A percentile compares a stretch with the other conserved stretches of the same genome.
These are phyloP conservation scores for Nemophila menziesii DNA, from an alignment of 257 asterid genomes.

Conservation along the genomic window DNA sequence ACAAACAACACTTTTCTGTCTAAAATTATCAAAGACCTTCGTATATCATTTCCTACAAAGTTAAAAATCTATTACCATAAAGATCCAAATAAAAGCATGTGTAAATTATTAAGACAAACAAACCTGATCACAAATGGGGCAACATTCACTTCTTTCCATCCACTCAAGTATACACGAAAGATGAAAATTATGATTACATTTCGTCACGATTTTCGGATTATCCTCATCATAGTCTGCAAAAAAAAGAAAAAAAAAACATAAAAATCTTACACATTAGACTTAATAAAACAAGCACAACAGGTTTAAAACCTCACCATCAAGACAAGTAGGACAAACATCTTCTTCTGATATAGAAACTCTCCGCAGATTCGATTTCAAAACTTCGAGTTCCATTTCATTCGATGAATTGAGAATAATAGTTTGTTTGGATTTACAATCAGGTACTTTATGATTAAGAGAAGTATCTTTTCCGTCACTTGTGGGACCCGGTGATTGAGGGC, in stretches of 20 bases:
- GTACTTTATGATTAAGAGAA: slow-evolving; percentile 21
- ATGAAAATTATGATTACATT: slow-evolving; percentile 75
- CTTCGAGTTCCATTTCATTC: slow-evolving; percentile 27
- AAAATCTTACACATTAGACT: neutral
- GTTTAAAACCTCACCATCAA: slow-evolving; percentile 68
- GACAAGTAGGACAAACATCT: slow-evolving; percentile 75
- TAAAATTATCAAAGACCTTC: slow-evolving; percentile 27
- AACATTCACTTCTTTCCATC: slow-evolving; percentile 73
- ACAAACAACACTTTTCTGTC: neutral
- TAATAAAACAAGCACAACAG: neutral
- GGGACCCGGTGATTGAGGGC: slow-evolving; percentile 18
- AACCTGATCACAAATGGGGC: slow-evolving; percentile 75
- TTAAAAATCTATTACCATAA: slow-evolving; percentile 1
- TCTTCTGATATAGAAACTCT: slow-evolving; percentile 27
- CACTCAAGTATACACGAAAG: slow-evolving; percentile 82
- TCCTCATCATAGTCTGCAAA: slow-evolving; percentile 53
- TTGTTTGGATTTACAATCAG: slow-evolving; percentile 22
- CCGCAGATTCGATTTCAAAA: slow-evolving; percentile 20
- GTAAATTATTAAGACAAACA: slow-evolving; percentile 1
- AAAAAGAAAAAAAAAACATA: neutral
- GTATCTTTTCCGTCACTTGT: slow-evolving; percentile 18
- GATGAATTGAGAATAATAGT: slow-evolving; percentile 28
- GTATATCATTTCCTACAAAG: slow-evolving; percentile 55
- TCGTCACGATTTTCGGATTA: slow-evolving; percentile 52
- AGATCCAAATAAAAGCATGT: neutral